Base-by-base conservation (phyloP, 2,329 filamentous ascomycete species). In the Colletotrichum musicola region DNA sequence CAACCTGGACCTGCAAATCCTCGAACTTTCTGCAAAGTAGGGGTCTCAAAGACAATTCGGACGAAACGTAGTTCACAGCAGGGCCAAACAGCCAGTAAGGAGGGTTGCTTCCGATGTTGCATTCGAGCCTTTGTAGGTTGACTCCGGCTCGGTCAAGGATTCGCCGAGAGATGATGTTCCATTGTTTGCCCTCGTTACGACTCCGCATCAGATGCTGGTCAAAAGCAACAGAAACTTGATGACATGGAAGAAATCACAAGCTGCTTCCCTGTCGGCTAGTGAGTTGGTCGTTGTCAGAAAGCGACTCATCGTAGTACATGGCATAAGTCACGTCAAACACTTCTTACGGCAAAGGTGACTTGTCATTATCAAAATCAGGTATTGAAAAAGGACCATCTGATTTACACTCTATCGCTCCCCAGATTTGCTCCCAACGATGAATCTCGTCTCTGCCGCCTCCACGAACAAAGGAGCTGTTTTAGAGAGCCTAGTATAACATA, bases 351-450 rank as follows among this genome's bases (percentile, higher is more conserved):
- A 66, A 53, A 51, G 35, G 61, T 60, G 66, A 51, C 66, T 68
- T 61, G 56, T 69, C 66, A 69, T 69, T 69, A 69, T 69, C 62
- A 66, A 69, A 70, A 66, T 66, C 59, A 75, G 73, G 74, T 77
- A 79, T 82, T 81, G 78, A 80, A 81, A 82, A 76, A 74, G 73
- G 72, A 75, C 81, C 78, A 80, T 81, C 80, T 84, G 82, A 84
- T 84, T 84, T 84, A 84, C 82, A 84, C 81, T 84, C 81, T 82
- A 81, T 74, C 71, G 75, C 74, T 72, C 74, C 71, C 66, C 69
- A 53, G 40, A 35, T 62, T 64, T 68, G 69, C 71, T 70, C 72
- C 70, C 70, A 71, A 69, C 67, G 53, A 67, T 70, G 65, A 65
- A 71, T 66, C 62, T 68, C 67, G 62, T 72, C 68, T 71, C 71